Base-by-base conservation (phyloP, 495 filamentous ascomycete species). In the Copromyces sp. region DNA sequence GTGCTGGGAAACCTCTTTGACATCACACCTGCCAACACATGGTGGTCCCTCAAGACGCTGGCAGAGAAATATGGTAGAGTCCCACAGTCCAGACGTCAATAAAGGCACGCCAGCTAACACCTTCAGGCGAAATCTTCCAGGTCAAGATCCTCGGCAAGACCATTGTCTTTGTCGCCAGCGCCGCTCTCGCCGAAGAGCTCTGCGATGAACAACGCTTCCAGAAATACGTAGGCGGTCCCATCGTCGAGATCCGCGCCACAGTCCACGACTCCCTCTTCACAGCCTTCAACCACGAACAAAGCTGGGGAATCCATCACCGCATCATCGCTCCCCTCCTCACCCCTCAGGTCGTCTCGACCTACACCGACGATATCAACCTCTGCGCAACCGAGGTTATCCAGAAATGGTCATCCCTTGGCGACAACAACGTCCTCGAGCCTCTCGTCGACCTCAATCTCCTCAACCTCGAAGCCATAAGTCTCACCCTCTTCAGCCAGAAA, bases 301-400 rank as follows among this genome's bases (percentile, higher is more conserved):
- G 87, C 73, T 94, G 91, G 92, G 87, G 82, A 3, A 80, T 92
- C 59, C 89, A 89, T 7, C 92, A 95, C 75, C 87, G 92, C n/a
- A 85, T 92, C 77, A 75, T 87, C n/a, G 85, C 86, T 47, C 91
- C 91, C 11, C 88, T 85, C 5, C 91, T 95, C 73, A 86, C 89
- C 0, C 87, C 91, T 0, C 73, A 89, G 11, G 78, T 84, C n/a
- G 85, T 93, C 73, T 82, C 83, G 65, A 79, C 73, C 12, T 90
- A 89, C 83, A 92, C 91, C 75, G 82, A 83, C 76, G 89, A 90
- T 70, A 89, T 94, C 86, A 83, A 89, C 45, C 88, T 90, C 74
- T 87, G 89, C 72, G 86, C 89, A 0, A 80, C 79, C 6, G 91
- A 94, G 75, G 79, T 95, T 37, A 84, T 90, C 16, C 82, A 88